These are phyloP conservation scores for Cyberlindnera mycetangii DNA, from an alignment of 805 yeast species.

Conservation along the genomic window DNA sequence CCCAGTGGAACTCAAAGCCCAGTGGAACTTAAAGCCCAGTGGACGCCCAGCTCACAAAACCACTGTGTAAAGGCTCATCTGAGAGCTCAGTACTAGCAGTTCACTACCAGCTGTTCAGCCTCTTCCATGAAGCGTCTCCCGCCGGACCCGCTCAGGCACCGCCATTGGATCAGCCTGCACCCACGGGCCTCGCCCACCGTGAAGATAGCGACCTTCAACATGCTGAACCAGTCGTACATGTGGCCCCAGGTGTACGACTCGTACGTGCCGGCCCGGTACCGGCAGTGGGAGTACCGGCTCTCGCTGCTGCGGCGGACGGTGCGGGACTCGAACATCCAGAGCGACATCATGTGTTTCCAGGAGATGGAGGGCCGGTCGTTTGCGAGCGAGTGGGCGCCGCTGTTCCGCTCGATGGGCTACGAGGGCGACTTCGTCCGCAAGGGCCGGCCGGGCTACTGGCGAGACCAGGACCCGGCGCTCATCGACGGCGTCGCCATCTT, in stretches of 20 bases:
- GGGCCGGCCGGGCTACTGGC: constrained; percentile 54
- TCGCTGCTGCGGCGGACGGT: constrained; percentile 37
- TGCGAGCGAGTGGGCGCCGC: constrained; percentile 36
- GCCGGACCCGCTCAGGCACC: constrained; percentile 16
- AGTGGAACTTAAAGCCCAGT: no score
- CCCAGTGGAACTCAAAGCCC: no score
- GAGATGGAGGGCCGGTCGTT: constrained; percentile 47
- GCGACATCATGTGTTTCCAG: constrained; percentile 61
- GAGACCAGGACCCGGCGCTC: constrained; percentile 32
- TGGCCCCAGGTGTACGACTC: constrained; percentile 56
- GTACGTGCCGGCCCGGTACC: constrained; percentile 44
- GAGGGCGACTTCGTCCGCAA: constrained; percentile 47
- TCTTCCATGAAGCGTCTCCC: no score
- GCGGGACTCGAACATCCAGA: constrained; percentile 31
- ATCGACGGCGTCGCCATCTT: constrained; percentile 64
- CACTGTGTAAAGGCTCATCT: not conserved
- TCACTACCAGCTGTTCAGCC: no score
- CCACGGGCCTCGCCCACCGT: not conserved
- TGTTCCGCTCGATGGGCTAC: constrained; percentile 36
- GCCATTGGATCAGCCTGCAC: constrained; percentile 20
- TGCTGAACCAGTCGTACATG: constrained; percentile 52
- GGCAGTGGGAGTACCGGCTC: constrained; percentile 50
- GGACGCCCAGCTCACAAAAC: no score
- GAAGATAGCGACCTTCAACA: constrained; percentile 35
- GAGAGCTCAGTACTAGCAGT: no score